Evolutionary conservation across 2,329 filamentous ascomycete species (phyloP), one percentile per base, ranked within the genome.

Genomic region (Aureobasidium pullulans): DNA sequence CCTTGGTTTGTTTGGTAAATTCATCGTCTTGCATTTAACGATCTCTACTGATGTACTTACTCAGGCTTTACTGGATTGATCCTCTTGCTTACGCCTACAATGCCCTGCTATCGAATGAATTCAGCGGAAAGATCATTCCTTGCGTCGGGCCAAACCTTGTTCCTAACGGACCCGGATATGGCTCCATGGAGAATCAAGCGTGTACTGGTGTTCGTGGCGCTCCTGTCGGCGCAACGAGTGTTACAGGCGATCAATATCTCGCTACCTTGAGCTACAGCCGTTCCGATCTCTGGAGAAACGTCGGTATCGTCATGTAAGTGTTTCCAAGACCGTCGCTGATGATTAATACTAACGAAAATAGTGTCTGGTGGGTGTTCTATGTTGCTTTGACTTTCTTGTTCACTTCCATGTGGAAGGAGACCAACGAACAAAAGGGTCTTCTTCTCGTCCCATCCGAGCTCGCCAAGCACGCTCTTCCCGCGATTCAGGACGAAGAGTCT

Each of bases 51-150:
- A 23, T 23, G 23, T 3, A 23, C 23, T 23, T n/a, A 15, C 19
- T 10, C 13, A 28, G 19, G 43, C 23, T 47, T 13, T 32, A 13
- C 15, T 32, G 44, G 47, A 50, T 50, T 10, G n/a, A 50, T 10
- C 47, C 47, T 3, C 15, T 50, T 8, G 47, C 47, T 1, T 37
- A 37, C n/a, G 13, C 47, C 29, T 39, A 28, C 47, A 19, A 86
- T 10, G 77, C 85, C 1, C 73, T 96, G 73, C 93, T 96, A 89
- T 84, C 89, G 67, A 96, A 96, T 67, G 91, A 96, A 68, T 96
- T 96, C 67, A 79, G 80, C 32, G 75, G 82, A 10, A 77, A 88
- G 42, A 79, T 85, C 31, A 77, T 96, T 69, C 84, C 81, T 0
- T 96, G 91, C 67, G 83, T 82, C 0, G 77, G 77, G 1, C 79